Evolutionary conservation across 2,329 filamentous ascomycete genomes (phyloP).

Genomic region (Aureobasidium sp.): DNA sequence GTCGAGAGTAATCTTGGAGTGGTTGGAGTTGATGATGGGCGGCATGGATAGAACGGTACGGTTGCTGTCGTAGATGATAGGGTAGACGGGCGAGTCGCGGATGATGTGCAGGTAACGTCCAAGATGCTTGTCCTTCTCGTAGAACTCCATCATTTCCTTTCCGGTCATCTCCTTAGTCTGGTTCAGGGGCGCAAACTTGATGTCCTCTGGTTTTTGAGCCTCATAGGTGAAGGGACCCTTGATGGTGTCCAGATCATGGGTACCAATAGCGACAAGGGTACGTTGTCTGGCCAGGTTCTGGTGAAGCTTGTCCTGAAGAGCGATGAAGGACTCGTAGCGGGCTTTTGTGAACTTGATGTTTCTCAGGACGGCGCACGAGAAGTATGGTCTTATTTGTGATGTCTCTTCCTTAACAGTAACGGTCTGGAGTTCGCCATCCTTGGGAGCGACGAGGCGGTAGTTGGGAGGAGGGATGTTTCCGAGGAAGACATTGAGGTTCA

Average conservation of each 20-base stretch:
- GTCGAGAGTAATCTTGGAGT: conserved; percentile 88
- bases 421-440: conserved; percentile 66
- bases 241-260: conserved; percentile 89
- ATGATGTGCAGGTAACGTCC: conserved; percentile 91
- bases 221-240: conserved; percentile 96
- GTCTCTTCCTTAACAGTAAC: conserved; percentile 76
- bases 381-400: conserved; percentile 72
- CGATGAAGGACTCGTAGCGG: conserved; percentile 94
- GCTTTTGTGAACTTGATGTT: conserved; percentile 87
- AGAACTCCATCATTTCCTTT: conserved; percentile 86
- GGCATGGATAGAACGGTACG: conserved; percentile 84
- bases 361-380: conserved; percentile 82
- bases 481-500: conserved; percentile 94
- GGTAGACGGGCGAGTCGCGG: conserved; percentile 85
- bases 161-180: conserved; percentile 83
- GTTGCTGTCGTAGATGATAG: conserved; percentile 89
- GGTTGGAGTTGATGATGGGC: conserved; percentile 95
- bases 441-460: conserved; percentile 67
- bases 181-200: conserved; percentile 85
- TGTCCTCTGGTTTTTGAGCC: conserved; percentile 81
- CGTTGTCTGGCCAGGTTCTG: conserved; percentile 89
- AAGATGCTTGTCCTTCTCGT: conserved; percentile 87
- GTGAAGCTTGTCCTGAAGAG: conserved; percentile 95
- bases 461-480: conserved; percentile 69
- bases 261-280: conserved; percentile 93